These are phyloP conservation scores for Kalmusia sp. DNA, from an alignment of 2,329 filamentous ascomycete genomes.

Conservation along the genomic window DNA sequence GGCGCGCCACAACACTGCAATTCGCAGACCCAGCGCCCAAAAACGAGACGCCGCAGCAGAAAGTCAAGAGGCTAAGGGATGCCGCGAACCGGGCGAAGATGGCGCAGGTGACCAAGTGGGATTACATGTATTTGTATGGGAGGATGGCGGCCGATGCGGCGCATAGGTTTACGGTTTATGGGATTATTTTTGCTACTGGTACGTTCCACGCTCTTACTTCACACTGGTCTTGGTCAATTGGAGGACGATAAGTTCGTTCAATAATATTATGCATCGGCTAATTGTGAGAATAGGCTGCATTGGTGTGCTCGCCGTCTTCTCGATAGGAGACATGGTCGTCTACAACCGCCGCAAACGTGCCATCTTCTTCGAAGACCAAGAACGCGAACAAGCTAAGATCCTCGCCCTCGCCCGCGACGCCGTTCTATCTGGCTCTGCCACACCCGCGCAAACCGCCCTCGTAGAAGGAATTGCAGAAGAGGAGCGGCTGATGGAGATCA, in stretches of 20 bases:
- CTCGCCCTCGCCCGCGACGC: conserved; percentile 54
- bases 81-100: conserved; percentile 56
- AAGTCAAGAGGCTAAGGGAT: conserved; percentile 59
- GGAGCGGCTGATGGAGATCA: conserved; percentile 56
- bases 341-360: conserved; percentile 71
- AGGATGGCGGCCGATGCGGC: conserved; percentile 62
- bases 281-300: conserved; percentile 57
- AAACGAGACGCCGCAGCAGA: conserved; percentile 61
- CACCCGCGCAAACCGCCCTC: conserved; percentile 59
- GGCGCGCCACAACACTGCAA: conserved; percentile 49
- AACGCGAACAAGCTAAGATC: conserved; percentile 52
- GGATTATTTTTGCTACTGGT: conserved; percentile 68
- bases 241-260: conserved; percentile 1
- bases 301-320: conserved; percentile 68
- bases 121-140: conserved; percentile 51
- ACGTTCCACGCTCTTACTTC: conserved; percentile 26
- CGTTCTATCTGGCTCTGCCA: conserved; percentile 52
- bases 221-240: conserved; percentile 19
- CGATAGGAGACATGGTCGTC: conserved; percentile 69
- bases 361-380: conserved; percentile 65
- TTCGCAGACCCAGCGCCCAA: conserved; percentile 50
- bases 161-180: conserved; percentile 66
- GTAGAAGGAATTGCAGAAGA: conserved; percentile 68
- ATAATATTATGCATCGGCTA: conserved; percentile 8
- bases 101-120: conserved; percentile 60